Base-by-base conservation (phyloP, 768 basidiomycete species). In the Suillus plorans region DNA sequence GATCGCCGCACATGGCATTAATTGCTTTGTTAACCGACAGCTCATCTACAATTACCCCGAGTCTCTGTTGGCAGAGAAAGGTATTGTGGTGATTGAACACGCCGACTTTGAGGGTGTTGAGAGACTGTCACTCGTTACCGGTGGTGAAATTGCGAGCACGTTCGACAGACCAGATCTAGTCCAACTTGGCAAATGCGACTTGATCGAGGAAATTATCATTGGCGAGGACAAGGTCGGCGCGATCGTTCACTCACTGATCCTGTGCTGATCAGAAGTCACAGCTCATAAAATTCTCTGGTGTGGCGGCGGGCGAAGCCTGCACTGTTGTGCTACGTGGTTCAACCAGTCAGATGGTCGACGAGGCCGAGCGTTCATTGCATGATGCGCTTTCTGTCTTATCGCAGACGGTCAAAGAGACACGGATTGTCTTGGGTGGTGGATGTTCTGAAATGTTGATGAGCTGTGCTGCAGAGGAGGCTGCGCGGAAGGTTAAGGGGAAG, bases 1-100 rank as follows among this genome's bases (percentile, higher is more conserved):
- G 16, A 99, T 99, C 71, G 94, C 95, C 6, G 78, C 91, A 0
- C 95, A 97, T 70, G 97, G 97, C 61, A 94, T 99, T 81, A 99
- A 94, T 72, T 90, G 89, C 78, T 99, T 99, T 76, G 95, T 99
- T 67, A 99, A 99, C 80, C 87, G 97, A 60, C 97, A 99, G 75
- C 85, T 99, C 53, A 94, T 99, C 79, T 99, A 99, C 87, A 99
- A 99, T 84, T 99, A 98, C 75, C 97, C 97, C 50, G 97, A 99
- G 77, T 93, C 91, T 1, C 81, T 99, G 0, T 85, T 99, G n/a
- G 84, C 96, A 3, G 97, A 99, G 74, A 89, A 89, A 66, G 97
- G 97, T 63, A 94, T 99, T 78, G 81, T 98, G 88, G 89, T 89
- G 52, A 99, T 99, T 69, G 97, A 99, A 74, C 97, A 99, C 71